These are phyloP conservation scores for Penicillium sp. DNA, from an alignment of 2,329 filamentous ascomycete genomes.

Conservation along the genomic window DNA sequence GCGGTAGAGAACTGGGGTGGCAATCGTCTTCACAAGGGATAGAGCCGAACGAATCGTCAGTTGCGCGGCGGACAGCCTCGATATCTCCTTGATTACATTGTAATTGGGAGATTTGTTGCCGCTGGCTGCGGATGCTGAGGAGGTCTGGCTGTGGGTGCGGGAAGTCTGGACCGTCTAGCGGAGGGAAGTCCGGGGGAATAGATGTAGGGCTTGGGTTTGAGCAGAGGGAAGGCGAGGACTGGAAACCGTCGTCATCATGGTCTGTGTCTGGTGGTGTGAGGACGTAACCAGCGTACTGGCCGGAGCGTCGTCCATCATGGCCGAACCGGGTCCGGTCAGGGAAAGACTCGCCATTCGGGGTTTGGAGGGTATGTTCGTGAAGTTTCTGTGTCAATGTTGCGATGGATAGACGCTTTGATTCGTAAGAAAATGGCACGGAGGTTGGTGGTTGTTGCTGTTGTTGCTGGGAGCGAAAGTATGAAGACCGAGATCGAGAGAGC, in stretches of 20 bases:
- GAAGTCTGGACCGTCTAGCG: constrained; percentile 10
- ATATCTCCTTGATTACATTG: constrained; percentile 40
- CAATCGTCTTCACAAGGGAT: constrained; percentile 31
- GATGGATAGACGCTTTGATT: constrained; percentile 41
- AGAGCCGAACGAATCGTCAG: constrained; percentile 23
- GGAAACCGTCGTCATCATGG: constrained; percentile 37
- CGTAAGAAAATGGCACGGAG: constrained; percentile 46
- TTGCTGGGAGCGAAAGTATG: constrained; percentile 35
- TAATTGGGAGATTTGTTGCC: constrained; percentile 42
- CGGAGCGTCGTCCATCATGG: constrained; percentile 21
- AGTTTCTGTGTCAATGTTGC: constrained; percentile 42
- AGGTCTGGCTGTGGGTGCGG: constrained; percentile 12
- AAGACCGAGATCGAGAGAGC: constrained; percentile 33
- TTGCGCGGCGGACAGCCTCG: constrained; percentile 39
- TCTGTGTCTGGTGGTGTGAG: constrained; percentile 42
- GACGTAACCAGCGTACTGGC: constrained; percentile 29
- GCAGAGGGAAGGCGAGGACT: constrained; percentile 61
- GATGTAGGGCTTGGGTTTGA: constrained; percentile 33
- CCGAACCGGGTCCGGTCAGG: constrained; percentile 7
- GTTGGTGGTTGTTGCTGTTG: constrained; percentile 39
- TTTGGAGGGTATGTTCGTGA: constrained; percentile 41
- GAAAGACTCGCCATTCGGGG: constrained; percentile 16
- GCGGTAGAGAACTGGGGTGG: constrained; percentile 41
- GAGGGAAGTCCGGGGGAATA: constrained; percentile 26
- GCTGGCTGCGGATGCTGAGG: constrained; percentile 34